These are phyloP conservation scores for Ordospora pajunii DNA, from an alignment of 371 early-diverging fungal species.

Conservation along the genomic window DNA sequence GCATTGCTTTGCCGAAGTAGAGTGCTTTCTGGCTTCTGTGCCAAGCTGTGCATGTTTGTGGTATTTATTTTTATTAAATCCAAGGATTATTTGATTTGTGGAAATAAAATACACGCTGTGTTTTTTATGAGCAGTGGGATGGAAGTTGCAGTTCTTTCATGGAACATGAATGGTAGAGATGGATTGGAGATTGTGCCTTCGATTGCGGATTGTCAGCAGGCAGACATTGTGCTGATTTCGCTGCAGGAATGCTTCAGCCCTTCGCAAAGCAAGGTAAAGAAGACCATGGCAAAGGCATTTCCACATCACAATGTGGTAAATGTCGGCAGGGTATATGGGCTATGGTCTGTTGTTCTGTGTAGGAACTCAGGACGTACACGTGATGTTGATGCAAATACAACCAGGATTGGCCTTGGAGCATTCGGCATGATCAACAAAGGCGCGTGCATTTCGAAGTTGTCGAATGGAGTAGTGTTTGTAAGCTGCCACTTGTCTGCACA, in stretches of 20 bases:
- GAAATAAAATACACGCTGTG: no score
- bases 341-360: slow-evolving; percentile 12
- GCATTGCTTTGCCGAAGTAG: neutral
- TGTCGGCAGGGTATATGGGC: neutral
- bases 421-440: slow-evolving; percentile 37
- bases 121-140: neutral
- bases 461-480: slow-evolving; percentile 5
- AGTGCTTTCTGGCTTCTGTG: neutral
- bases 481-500: slow-evolving; percentile 35
- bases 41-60: neutral
- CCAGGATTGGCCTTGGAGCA: slow-evolving; percentile 20
- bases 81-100: neutral
- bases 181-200: neutral
- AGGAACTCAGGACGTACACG: neutral
- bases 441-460: slow-evolving; percentile 2
- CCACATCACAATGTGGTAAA: neutral
- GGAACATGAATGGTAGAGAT: slow-evolving; percentile 1
- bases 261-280: neutral
- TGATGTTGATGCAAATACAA: neutral
- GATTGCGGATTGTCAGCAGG: neutral
- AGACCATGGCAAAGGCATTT: neutral
- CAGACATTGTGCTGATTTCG: neutral
- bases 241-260: neutral
- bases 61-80: neutral
- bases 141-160: neutral